Base-by-base conservation (phyloP, 495 filamentous ascomycete species). In the Daldinia vernicosa region DNA sequence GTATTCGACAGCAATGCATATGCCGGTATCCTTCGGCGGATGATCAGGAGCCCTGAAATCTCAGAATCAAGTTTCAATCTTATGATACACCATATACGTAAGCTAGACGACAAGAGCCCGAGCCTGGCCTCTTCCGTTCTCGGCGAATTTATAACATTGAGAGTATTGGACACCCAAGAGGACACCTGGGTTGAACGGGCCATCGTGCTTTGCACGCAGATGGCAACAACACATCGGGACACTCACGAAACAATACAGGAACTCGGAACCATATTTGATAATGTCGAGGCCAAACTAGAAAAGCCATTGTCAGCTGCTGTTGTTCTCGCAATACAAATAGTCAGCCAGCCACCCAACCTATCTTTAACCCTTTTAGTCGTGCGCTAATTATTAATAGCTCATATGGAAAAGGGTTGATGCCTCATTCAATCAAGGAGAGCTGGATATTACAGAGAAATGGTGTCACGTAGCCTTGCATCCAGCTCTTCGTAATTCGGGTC, bases 401-500 rank as follows among this genome's bases (percentile, higher is more conserved):
- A 80, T 96, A 27, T 95, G 93, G 92, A 97, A 93, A 76, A 82
- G 83, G 47, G 80, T 92, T 30, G 91, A 93, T 37, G 77, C 81
- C 4, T 81, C 82, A 24, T 87, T 86, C 65, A 80, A 74, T 12
- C 82, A 86, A 40, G 80, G 82, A 0, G 80, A 87, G 30, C 86
- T 85, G 60, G 82, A 85, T 15, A 61, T 81, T 27, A 85, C 90
- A 2, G 85, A 90, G 70, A 78, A 78, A 60, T 97, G 93, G 94
- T 95, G 92, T 75, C 81, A 74, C 17, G 77, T 95, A 17, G 87
- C 89, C n/a, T 79, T 89, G 45, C 90, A 93, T 63, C 67, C 76
- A 24, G 70, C 91, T 14, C 92, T 97, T 67, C 75, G 86, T 30
- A 86, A 86, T 51, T 85, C 89, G 28, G 89, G 90, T 12, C 80